Conservation (phyloP, 495 filamentous ascomycete genomes). For the Penicillium pulvis region DNA sequence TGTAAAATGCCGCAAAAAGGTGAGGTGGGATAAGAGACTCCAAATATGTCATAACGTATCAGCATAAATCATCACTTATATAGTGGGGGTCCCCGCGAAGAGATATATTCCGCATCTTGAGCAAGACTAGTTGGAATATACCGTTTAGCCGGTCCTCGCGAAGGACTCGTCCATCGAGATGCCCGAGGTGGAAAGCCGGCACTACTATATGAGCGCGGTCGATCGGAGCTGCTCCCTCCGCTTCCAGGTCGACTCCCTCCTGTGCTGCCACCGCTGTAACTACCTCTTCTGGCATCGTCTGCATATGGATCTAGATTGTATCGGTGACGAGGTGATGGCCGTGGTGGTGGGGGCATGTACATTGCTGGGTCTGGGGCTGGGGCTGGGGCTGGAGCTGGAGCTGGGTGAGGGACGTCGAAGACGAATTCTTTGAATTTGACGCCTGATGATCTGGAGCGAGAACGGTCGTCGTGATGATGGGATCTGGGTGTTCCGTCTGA, state of each 20-base stretch:
- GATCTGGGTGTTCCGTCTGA: slow-evolving; percentile 19
- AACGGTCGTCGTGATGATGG: slow-evolving; percentile 29
- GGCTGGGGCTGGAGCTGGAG: slow-evolving; percentile 15
- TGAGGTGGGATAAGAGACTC: background rate
- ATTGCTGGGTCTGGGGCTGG: slow-evolving; percentile 27
- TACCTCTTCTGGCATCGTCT: slow-evolving; percentile 21
- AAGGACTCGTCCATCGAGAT: slow-evolving; percentile 21
- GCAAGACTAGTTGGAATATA: slow-evolving; percentile 22
- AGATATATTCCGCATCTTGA: slow-evolving; percentile 17
- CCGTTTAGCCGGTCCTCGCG: slow-evolving; percentile 19
- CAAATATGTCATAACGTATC: background rate
- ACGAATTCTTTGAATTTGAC: slow-evolving; percentile 36
- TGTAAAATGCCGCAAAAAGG: background rate
- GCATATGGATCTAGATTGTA: slow-evolving; percentile 22
- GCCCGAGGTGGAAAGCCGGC: slow-evolving; percentile 18
- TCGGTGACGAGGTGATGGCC: slow-evolving; percentile 22
- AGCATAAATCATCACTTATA: slow-evolving; percentile 12
- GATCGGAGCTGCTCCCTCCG: slow-evolving; percentile 31
- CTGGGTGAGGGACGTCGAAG: slow-evolving; percentile 25
- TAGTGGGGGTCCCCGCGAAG: slow-evolving; percentile 17
- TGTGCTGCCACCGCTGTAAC: slow-evolving; percentile 28
- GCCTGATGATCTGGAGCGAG: slow-evolving; percentile 25
- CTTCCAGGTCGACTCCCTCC: slow-evolving; percentile 26
- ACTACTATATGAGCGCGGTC: slow-evolving; percentile 26
- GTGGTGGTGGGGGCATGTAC: slow-evolving; percentile 27